A percentile compares a stretch with the other conserved stretches of the same genome.
Evolutionary conservation across 495 filamentous ascomycete species (phyloP).

Genomic region (Aspergillus nidulans): DNA sequence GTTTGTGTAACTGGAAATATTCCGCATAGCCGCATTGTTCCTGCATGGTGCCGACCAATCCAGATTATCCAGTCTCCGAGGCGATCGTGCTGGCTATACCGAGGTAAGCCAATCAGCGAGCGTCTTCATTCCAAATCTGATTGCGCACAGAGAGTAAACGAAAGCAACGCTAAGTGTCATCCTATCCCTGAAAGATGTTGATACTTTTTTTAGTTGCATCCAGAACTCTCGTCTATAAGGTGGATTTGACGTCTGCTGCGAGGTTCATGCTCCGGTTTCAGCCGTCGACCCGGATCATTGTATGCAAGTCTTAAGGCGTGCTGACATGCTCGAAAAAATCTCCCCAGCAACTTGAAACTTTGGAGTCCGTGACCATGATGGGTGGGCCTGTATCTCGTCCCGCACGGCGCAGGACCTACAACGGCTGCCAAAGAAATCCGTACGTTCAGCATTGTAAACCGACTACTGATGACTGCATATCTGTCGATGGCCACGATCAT

Average conservation of each 20-base stretch:
- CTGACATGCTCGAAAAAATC: not conserved
- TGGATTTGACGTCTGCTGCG: not conserved
- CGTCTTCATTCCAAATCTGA: not conserved
- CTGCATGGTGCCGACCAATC: not conserved
- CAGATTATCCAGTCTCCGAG: not conserved
- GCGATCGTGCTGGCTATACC: not conserved
- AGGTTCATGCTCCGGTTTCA: not conserved
- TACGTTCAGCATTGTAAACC: not conserved
- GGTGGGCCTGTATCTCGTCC: not conserved
- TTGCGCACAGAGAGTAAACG: not conserved
- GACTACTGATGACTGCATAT: no score
- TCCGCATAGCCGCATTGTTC: not conserved
- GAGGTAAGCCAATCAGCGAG: not conserved
- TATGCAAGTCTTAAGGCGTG: not conserved
- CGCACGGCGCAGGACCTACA: not conserved
- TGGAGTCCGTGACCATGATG: not conserved
- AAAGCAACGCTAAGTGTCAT: not conserved
- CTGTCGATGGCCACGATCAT: no score
- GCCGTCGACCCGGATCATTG: not conserved
- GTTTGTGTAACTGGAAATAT: constrained; percentile 4
- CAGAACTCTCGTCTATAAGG: not conserved
- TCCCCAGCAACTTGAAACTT: constrained; percentile 3
- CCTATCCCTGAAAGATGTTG: not conserved
- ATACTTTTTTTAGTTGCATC: not conserved
- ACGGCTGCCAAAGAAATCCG: not conserved